A percentile compares a stretch with the other conserved stretches of the same genome.
These are phyloP conservation scores for Stephanodiscus triporus DNA, from an alignment of 108 stramenopile genomes.

Conservation along the genomic window DNA sequence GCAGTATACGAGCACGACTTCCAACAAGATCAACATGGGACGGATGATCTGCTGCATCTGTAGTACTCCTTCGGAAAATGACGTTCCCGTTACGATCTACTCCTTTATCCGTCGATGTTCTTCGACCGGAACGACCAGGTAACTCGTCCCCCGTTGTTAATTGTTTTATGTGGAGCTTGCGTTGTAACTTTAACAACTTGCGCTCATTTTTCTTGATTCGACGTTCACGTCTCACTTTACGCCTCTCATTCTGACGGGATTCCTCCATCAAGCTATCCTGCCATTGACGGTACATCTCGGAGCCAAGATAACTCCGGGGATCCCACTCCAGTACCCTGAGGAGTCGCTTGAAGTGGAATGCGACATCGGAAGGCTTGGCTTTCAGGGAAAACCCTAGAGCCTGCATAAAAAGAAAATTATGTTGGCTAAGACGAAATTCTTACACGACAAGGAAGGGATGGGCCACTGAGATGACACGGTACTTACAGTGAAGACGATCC, in stretches of 20 bases:
- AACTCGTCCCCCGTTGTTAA: slow-evolving; percentile 19
- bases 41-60: background rate
- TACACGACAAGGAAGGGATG: background rate
- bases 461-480: background rate
- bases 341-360: slow-evolving; percentile 84
- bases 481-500: slow-evolving; percentile 80
- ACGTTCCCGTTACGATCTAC: background rate
- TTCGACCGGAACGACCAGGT: slow-evolving; percentile 13
- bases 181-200: slow-evolving; percentile 65
- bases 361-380: slow-evolving; percentile 80
- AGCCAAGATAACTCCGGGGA: slow-evolving; percentile 67
- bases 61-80: background rate
- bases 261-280: slow-evolving; percentile 70
- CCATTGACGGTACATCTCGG: slow-evolving; percentile 76
- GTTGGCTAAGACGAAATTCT: background rate
- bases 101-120: slow-evolving; percentile 15
- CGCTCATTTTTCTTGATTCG: slow-evolving; percentile 55
- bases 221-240: slow-evolving; percentile 48
- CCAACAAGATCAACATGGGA: background rate
- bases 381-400: slow-evolving; percentile 81
- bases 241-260: slow-evolving; percentile 54
- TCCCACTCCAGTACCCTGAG: slow-evolving; percentile 73
- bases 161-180: slow-evolving; percentile 62
- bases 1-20: background rate
- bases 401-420: slow-evolving; percentile 11